Evolutionary conservation across 306 rosid species (phyloP).

Genomic region (Castanospermum australe): DNA sequence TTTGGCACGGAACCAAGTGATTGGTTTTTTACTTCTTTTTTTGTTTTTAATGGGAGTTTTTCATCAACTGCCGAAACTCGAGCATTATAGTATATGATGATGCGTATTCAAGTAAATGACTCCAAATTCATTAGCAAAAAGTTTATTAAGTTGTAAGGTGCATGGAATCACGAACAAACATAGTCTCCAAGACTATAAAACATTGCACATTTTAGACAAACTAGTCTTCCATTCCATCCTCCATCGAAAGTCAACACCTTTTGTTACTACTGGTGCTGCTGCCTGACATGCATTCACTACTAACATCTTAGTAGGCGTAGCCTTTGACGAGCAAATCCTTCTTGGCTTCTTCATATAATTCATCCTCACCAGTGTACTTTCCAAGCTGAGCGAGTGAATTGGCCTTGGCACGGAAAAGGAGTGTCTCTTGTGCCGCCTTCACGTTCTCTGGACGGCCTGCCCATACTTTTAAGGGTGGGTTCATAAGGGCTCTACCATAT

Average conservation of each 20-base stretch:
- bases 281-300: conserved; percentile 34
- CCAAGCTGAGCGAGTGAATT: conserved; percentile 97
- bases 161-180: conserved; percentile 63
- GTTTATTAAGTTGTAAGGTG: conserved; percentile 39
- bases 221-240: conserved; percentile 27
- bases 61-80: neutral
- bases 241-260: conserved; percentile 22
- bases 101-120: conserved; percentile 32
- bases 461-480: conserved; percentile 91
- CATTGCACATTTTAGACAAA: conserved; percentile 48
- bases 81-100: neutral
- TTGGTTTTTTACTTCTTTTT: neutral
- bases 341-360: conserved; percentile 85
- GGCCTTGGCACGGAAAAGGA: conserved; percentile 79
- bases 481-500: conserved; percentile 95
- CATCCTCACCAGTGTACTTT: conserved; percentile 92
- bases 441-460: conserved; percentile 87
- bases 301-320: conserved; percentile 62
- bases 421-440: conserved; percentile 78
- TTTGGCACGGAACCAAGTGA: neutral
- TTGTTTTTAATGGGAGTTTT: neutral
- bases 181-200: conserved; percentile 49
- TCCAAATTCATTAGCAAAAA: conserved; percentile 53
- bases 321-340: conserved; percentile 84
- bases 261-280: conserved; percentile 19